Evolutionary conservation across 257 asterid species (phyloP), one percentile per base, ranked within the genome.

Genomic region (Mitragyna speciosa): DNA sequence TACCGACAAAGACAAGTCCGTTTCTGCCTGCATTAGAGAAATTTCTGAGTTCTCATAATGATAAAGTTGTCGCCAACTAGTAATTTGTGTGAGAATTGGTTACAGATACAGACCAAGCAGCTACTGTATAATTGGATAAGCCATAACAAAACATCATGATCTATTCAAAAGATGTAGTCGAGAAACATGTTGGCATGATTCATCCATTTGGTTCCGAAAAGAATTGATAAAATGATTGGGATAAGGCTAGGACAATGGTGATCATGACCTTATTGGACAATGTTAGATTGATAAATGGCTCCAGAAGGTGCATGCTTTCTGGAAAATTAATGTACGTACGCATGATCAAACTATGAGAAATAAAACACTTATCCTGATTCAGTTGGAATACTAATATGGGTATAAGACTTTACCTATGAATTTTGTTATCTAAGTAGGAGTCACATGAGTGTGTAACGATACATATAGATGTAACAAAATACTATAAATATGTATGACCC

Each of bases 261-360:
- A 78, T 33, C 22, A 69, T 41, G 81, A 78, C 81, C 63, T 78
- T 78, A 78, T 69, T 54, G 76, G 76, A 39, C 81, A 54, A 36
- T 70, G 72, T 49, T 49, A 56, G 52, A 10, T 54, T 43, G 0
- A 36, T 66, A 56, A 39, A 20, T 54, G n/a, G 17, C 24, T 65
- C 41, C 70, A 28, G 39, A 28, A 12, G 0, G 39, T 65, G 70
- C 70, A 12, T 12, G 36, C 41, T 26, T 2, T 14, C 9, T 12
- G 64, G 30, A 69, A 33, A 69, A 69, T 69, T 43, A 33, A 69
- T 5, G 48, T 22, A 69, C 20, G 49, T 5, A 51, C 47, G 39
- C 15, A 43, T 33, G 48, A n/a, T 41, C 19, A 36, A 39, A 69
- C 48, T 39, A 10, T 33, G 8, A 47, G 17, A 5, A 63, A 63